These are phyloP conservation scores for Poa annua DNA, from an alignment of 176 grass and related monocot species.

Conservation along the genomic window DNA sequence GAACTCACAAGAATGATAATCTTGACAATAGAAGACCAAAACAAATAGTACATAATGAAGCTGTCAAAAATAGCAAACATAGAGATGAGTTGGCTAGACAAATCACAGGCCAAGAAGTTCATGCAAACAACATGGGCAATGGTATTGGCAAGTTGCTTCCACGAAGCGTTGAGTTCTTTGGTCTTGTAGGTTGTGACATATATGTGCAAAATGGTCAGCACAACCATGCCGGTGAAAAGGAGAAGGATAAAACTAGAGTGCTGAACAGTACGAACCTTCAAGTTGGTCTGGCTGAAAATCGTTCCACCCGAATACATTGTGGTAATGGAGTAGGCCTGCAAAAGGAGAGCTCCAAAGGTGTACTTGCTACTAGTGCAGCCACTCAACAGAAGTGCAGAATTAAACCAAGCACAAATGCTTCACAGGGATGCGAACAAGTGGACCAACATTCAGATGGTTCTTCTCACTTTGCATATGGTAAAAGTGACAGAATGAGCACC, in stretches of 20 bases:
- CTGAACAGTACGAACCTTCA: slow-evolving; percentile 40
- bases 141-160: slow-evolving; percentile 31
- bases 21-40: slow-evolving; percentile 24
- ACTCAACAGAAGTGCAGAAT: slow-evolving; percentile 15
- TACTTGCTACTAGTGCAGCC: neutral
- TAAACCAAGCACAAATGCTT: slow-evolving; percentile 29
- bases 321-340: neutral
- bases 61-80: slow-evolving; percentile 47
- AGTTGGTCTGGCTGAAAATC: slow-evolving; percentile 25
- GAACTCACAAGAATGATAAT: slow-evolving; percentile 13
- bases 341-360: slow-evolving; percentile 25
- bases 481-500: slow-evolving; percentile 28
- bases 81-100: slow-evolving; percentile 36
- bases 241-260: slow-evolving; percentile 28
- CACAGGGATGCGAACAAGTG: slow-evolving; percentile 36
- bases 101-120: slow-evolving; percentile 31
- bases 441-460: slow-evolving; percentile 17
- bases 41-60: slow-evolving; percentile 36
- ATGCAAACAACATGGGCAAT: slow-evolving; percentile 32
- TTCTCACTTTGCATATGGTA: slow-evolving; percentile 36
- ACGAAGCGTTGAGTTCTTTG: slow-evolving; percentile 23
- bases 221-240: slow-evolving; percentile 38
- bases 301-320: slow-evolving; percentile 7
- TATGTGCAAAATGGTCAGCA: neutral
- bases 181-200: slow-evolving; percentile 31